Evolutionary conservation across 1,284 basidiomycete species (phyloP).

Genomic region (Ceratorhiza oryzae-sativae): DNA sequence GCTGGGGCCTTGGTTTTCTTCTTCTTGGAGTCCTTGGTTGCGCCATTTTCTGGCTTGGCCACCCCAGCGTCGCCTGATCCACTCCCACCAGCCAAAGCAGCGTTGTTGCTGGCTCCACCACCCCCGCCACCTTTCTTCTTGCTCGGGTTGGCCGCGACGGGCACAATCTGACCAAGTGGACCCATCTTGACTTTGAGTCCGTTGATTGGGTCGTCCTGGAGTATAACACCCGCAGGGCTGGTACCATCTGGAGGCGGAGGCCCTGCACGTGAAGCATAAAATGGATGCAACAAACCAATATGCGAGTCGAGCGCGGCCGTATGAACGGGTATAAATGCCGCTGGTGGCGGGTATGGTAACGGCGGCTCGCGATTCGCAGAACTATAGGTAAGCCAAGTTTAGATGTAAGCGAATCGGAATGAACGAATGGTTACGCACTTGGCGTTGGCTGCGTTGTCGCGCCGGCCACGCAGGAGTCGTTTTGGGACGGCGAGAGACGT

Average conservation of each 20-base stretch:
- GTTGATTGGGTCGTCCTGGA: slow-evolving; percentile 69
- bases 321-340: slow-evolving; percentile 76
- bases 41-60: slow-evolving; percentile 17
- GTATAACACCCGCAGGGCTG: slow-evolving; percentile 47
- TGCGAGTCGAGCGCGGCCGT: slow-evolving; percentile 71
- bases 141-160: slow-evolving; percentile 47
- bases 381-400: slow-evolving; percentile 52
- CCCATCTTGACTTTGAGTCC: slow-evolving; percentile 71
- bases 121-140: slow-evolving; percentile 51
- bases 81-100: not conserved
- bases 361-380: slow-evolving; percentile 76
- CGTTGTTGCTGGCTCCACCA: not conserved
- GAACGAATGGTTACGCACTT: not conserved
- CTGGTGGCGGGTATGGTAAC: slow-evolving; percentile 85
- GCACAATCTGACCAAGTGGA: slow-evolving; percentile 71
- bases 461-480: slow-evolving; percentile 38
- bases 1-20: slow-evolving; percentile 46
- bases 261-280: slow-evolving; percentile 61
- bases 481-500: slow-evolving; percentile 78
- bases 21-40: slow-evolving; percentile 37
- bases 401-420: slow-evolving; percentile 29
- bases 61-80: not conserved
- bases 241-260: not conserved
- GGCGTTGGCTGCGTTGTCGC: slow-evolving; percentile 40
- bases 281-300: slow-evolving; percentile 83